A percentile compares a stretch with the other conserved stretches of the same genome.
Evolutionary conservation across 2,329 filamentous ascomycete genomes (phyloP).

Genomic region (Aspergillus arachidicola): DNA sequence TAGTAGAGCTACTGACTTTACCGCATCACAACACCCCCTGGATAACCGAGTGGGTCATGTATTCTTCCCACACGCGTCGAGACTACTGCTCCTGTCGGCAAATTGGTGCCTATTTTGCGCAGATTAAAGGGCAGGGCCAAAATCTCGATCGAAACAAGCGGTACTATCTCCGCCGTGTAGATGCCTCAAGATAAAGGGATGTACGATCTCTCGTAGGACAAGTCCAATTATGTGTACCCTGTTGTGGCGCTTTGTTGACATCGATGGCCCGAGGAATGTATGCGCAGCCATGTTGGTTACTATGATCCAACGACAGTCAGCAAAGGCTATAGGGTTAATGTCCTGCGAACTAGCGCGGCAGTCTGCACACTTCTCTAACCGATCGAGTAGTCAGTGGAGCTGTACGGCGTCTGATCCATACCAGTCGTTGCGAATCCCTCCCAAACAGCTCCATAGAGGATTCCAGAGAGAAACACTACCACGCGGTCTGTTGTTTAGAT

Average conservation of each 20-base stretch:
- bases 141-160: background rate
- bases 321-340: background rate
- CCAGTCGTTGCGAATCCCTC: background rate
- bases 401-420: background rate
- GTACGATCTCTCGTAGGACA: background rate
- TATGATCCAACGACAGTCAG: background rate
- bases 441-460: background rate
- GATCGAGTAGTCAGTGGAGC: background rate
- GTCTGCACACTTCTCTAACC: background rate
- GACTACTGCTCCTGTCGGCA: background rate
- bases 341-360: background rate
- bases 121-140: background rate
- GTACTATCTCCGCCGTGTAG: background rate
- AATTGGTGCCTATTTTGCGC: background rate
- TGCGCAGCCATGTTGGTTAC: background rate
- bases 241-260: background rate
- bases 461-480: background rate
- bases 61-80: background rate
- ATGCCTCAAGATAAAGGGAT: background rate
- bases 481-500: background rate
- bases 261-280: background rate
- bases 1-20: background rate
- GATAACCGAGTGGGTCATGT: constrained; percentile 1
- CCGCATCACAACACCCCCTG: background rate
- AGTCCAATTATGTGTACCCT: background rate